Base-by-base conservation (phyloP, 441 rosid species). In the Euphorbia celastroides region DNA sequence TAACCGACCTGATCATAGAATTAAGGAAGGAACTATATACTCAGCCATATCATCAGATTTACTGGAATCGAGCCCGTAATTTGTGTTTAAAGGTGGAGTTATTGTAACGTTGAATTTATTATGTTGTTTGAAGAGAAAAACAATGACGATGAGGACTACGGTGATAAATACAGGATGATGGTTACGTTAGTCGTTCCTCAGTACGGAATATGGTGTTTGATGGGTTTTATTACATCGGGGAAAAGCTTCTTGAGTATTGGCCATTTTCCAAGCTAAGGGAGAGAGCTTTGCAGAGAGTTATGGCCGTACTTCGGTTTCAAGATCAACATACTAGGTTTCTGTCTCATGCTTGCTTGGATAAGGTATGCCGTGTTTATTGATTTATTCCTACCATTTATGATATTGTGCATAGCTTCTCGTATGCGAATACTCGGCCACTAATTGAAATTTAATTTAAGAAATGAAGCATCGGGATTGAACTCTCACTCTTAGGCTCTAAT, bases 261-360 rank as follows among this genome's bases (percentile, higher is more conserved):
- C 98, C 98, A 14, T 91, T 88, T 66, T 81, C 83, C 59, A 90
- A 70, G 72, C 72, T 92, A 74, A 79, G 98, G 71, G 92, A 90
- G 68, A 87, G 81, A 74, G 92, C 96, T 60, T 59, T 87, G 30
- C 72, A 50, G 27, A 62, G 69, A 27, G 74, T 76, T 34, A 76
- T 90, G 62, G 80, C 82, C 71, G 90, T 85, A 63, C 70, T 92
- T 67, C 98, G 83, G 69, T 89, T 86, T 73, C 96, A 92, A 74
- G 98, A 90, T 72, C 89, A 85, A 71, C 83, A 82, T 65, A 84
- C 89, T 62, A 82, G 86, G 42, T 92, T 85, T 68, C 50, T 44
- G 2, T 1, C 5, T 1, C 50, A 44, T 44, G 50, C 50, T 44
- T 1, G 17, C 16, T 44, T 44, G 50, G 16, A 44, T 12, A 44